A percentile compares a stretch with the other conserved stretches of the same genome.
phyloP scores from a whole-genome alignment of 345 rosid genomes.

The Boechera retrofracta region DNA sequence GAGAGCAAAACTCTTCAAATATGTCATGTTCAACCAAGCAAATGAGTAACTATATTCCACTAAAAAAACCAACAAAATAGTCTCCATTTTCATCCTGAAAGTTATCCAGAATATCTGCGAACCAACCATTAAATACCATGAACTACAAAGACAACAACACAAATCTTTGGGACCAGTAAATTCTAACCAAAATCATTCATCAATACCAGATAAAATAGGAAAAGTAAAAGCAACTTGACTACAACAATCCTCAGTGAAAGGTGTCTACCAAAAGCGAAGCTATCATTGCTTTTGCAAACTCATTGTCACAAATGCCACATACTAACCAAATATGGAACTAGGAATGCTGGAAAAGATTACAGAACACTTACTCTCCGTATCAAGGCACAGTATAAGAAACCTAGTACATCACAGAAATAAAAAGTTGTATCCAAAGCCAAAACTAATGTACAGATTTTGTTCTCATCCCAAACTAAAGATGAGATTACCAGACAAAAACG shows the following conservation, averaged over 20 bases:
- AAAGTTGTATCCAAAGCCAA: background rate
- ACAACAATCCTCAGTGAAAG: background rate
- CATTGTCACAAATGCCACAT: constrained; percentile 2
- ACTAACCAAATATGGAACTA: background rate
- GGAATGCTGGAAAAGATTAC: background rate
- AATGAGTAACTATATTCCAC: background rate
- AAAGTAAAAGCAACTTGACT: background rate
- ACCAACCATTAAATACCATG: background rate
- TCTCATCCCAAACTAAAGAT: constrained; percentile 4
- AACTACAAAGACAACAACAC: constrained; percentile 18
- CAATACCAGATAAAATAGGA: background rate
- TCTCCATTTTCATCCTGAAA: background rate
- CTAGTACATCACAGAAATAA: background rate
- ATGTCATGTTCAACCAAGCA: constrained; percentile 6
- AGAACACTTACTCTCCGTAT: background rate
- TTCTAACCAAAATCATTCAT: background rate
- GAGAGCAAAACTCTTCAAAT: constrained; percentile 21
- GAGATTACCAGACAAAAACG: background rate
- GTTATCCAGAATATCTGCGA: background rate
- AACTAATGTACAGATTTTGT: constrained; percentile 5
- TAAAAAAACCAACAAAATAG: background rate
- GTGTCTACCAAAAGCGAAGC: background rate
- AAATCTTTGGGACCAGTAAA: constrained; percentile 7
- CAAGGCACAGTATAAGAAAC: background rate
- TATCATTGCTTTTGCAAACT: background rate